Evolutionary conservation across 1,284 basidiomycete species (phyloP).

Genomic region (Moesziomyces sp.): DNA sequence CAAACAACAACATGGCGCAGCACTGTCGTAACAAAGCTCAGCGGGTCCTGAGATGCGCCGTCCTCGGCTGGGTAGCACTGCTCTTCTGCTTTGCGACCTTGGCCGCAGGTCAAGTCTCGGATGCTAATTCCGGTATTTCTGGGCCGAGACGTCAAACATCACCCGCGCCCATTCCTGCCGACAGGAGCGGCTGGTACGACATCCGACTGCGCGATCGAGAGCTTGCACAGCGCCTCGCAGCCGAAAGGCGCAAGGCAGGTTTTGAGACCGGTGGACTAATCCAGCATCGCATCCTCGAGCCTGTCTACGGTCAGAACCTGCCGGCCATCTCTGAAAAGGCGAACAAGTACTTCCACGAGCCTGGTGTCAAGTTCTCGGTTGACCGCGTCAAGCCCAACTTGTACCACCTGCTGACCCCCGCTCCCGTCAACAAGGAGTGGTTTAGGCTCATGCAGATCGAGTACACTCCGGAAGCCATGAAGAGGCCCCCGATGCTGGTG

Average conservation of each 20-base stretch:
- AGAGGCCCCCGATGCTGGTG: constrained; percentile 8
- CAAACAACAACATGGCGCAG: no score
- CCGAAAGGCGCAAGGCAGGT: not conserved
- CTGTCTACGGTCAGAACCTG: not conserved
- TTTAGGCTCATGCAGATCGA: not conserved
- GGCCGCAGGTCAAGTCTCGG: not conserved
- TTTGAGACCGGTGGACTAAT: not conserved
- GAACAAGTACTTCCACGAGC: not conserved
- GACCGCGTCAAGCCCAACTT: not conserved
- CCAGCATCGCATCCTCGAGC: not conserved
- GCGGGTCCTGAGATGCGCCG: no score
- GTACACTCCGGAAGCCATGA: not conserved
- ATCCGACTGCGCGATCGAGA: not conserved
- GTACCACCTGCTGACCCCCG: constrained; percentile 11
- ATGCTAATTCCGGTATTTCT: not conserved
- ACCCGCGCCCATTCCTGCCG: not conserved
- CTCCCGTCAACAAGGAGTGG: constrained; percentile 3
- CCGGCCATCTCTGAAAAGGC: not conserved
- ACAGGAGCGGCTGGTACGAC: not conserved
- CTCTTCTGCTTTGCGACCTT: no score
- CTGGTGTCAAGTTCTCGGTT: not conserved
- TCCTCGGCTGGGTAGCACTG: no score
- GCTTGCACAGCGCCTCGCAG: not conserved
- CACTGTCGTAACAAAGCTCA: no score
- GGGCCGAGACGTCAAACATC: not conserved